phyloP scores from a whole-genome alignment of 2,329 filamentous ascomycete species.

The Phaeosphaeriaceae sp. region DNA sequence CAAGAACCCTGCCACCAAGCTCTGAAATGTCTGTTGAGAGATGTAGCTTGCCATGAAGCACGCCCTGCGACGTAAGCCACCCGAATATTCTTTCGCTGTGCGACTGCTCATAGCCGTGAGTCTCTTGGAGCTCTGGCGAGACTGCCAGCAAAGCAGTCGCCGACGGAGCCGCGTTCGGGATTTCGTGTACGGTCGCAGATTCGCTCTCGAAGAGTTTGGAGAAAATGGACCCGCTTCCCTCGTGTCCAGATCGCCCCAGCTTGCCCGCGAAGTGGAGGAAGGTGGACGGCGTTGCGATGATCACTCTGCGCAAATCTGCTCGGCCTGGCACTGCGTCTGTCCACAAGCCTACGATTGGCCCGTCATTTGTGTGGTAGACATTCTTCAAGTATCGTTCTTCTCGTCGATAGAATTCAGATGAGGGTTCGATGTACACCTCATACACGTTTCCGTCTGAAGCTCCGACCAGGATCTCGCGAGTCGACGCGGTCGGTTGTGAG shows the following conservation, averaged over 20 bases:
- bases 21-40: constrained; percentile 67
- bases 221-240: constrained; percentile 86
- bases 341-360: constrained; percentile 85
- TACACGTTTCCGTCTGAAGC: constrained; percentile 94
- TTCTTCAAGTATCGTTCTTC: constrained; percentile 91
- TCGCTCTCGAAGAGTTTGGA: constrained; percentile 88
- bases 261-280: constrained; percentile 84
- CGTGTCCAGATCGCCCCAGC: constrained; percentile 73
- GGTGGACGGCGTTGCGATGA: constrained; percentile 80
- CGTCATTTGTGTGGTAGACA: constrained; percentile 83
- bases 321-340: constrained; percentile 75
- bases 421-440: constrained; percentile 92
- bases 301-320: constrained; percentile 75
- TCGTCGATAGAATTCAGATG: constrained; percentile 91
- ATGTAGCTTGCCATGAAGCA: constrained; percentile 84
- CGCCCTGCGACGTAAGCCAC: constrained; percentile 87
- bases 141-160: constrained; percentile 74
- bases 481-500: constrained; percentile 89
- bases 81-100: constrained; percentile 78
- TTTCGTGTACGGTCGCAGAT: constrained; percentile 77
- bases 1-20: constrained; percentile 77
- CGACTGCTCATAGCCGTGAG: constrained; percentile 58
- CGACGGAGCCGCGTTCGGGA: constrained; percentile 65
- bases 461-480: constrained; percentile 90
- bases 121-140: constrained; percentile 74